These are phyloP conservation scores for Cladosporium oxysporum DNA, from an alignment of 2,329 filamentous ascomycete species.

Conservation along the genomic window DNA sequence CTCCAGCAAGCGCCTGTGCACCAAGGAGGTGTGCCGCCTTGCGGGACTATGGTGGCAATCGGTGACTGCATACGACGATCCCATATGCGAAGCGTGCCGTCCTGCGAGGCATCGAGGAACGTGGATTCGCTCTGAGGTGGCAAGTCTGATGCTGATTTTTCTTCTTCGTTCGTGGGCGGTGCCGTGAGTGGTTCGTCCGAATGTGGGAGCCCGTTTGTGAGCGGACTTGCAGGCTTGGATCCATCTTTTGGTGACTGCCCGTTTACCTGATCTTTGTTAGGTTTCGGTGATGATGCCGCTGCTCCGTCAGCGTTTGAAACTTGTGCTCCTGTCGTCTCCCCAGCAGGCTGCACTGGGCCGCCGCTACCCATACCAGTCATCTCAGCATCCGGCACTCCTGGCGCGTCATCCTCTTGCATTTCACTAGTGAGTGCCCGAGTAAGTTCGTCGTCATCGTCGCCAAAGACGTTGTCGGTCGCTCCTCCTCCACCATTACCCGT, in stretches of 20 bases:
- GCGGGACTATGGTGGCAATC: slow-evolving; percentile 74
- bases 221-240: slow-evolving; percentile 17
- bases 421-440: slow-evolving; percentile 68
- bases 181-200: slow-evolving; percentile 48
- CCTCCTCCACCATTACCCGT: slow-evolving; percentile 45
- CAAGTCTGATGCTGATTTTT: slow-evolving; percentile 35
- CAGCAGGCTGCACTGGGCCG: slow-evolving; percentile 44
- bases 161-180: slow-evolving; percentile 38
- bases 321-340: slow-evolving; percentile 23
- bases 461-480: slow-evolving; percentile 58
- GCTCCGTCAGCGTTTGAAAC: slow-evolving; percentile 12
- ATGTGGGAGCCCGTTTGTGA: slow-evolving; percentile 54
- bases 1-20: slow-evolving; percentile 98
- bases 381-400: slow-evolving; percentile 42
- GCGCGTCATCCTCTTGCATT: slow-evolving; percentile 43
- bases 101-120: slow-evolving; percentile 85
- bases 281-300: slow-evolving; percentile 5
- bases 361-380: slow-evolving; percentile 47
- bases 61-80: slow-evolving; percentile 76
- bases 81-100: slow-evolving; percentile 91
- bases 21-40: slow-evolving; percentile 83
- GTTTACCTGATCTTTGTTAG: slow-evolving; percentile 9
- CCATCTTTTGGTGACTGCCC: not conserved
- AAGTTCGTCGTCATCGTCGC: slow-evolving; percentile 84
- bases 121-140: slow-evolving; percentile 67